Evolutionary conservation across 176 grass and related monocot genomes (phyloP).

Genomic region (Lolium perenne): DNA sequence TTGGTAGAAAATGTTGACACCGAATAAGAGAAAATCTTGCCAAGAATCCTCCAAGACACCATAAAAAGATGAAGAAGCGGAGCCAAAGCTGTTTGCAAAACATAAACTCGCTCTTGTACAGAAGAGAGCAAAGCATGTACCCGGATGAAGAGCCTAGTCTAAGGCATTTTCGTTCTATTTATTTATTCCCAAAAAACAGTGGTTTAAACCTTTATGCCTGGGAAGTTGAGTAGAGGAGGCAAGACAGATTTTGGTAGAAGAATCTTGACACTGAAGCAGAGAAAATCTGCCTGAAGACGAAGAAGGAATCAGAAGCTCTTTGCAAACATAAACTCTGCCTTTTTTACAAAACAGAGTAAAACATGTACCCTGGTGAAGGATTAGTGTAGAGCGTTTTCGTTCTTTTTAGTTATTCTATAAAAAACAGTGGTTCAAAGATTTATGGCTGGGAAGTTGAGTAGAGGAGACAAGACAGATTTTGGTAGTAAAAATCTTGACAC

Average conservation of each 20-base stretch:
- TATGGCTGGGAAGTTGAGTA: neutral
- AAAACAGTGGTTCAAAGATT: neutral
- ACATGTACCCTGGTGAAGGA: neutral
- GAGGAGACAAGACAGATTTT: neutral
- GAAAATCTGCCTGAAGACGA: neutral
- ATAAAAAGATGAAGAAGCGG: neutral
- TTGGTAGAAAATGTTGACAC: no score
- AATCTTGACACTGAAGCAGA: no score
- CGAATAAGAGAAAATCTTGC: no score
- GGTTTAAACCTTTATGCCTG: no score
- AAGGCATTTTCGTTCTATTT: no score
- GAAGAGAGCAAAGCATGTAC: neutral
- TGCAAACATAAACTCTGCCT: neutral
- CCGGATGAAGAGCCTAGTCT: neutral
- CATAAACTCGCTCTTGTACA: neutral
- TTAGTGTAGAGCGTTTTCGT: no score
- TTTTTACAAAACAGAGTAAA: neutral
- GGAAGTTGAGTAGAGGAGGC: no score
- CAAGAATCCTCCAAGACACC: no score
- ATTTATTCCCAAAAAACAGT: neutral
- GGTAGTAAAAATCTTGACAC: neutral
- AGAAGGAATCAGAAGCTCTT: neutral
- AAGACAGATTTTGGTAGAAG: no score
- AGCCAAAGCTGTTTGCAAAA: neutral
- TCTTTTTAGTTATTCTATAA: neutral